Evolutionary conservation across 1,284 basidiomycete genomes (phyloP).

Genomic region (Papiliotrema flavescens): DNA sequence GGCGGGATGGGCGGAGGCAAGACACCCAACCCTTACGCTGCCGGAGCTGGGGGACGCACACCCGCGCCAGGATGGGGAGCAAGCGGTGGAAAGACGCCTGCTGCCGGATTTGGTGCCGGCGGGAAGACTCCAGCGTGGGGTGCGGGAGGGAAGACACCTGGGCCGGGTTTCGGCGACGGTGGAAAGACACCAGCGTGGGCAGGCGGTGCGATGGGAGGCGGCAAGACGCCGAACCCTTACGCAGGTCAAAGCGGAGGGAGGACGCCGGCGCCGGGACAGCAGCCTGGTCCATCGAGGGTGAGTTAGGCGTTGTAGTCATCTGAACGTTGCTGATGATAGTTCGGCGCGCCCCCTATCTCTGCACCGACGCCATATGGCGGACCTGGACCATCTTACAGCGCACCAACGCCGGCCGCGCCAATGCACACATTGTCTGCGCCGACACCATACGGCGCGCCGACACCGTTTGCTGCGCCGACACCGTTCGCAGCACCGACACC

Average conservation of each 20-base stretch:
- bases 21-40: conserved; percentile 69
- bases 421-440: conserved; percentile 30
- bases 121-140: conserved; percentile 20
- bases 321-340: neutral
- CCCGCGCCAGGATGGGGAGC: conserved; percentile 56
- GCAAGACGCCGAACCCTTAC: conserved; percentile 61
- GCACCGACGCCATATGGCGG: conserved; percentile 56
- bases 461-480: conserved; percentile 50
- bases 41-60: conserved; percentile 53
- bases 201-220: conserved; percentile 18
- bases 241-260: conserved; percentile 26
- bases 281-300: conserved; percentile 36
- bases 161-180: conserved; percentile 21
- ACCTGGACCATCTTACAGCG: conserved; percentile 23
- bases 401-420: conserved; percentile 41
- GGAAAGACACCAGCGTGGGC: conserved; percentile 48
- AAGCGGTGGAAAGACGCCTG: conserved; percentile 6
- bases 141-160: conserved; percentile 35
- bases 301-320: neutral
- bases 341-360: conserved; percentile 25
- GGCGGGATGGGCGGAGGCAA: conserved; percentile 20
- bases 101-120: conserved; percentile 43
- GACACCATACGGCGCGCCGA: conserved; percentile 50
- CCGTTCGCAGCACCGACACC: conserved; percentile 54
- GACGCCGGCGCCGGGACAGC: conserved; percentile 36